Percentiles rank a stretch among this genome's conserved stretches.
These are phyloP conservation scores for Calcarisporium arbuscula DNA, from an alignment of 2,329 filamentous ascomycete genomes.

Conservation along the genomic window DNA sequence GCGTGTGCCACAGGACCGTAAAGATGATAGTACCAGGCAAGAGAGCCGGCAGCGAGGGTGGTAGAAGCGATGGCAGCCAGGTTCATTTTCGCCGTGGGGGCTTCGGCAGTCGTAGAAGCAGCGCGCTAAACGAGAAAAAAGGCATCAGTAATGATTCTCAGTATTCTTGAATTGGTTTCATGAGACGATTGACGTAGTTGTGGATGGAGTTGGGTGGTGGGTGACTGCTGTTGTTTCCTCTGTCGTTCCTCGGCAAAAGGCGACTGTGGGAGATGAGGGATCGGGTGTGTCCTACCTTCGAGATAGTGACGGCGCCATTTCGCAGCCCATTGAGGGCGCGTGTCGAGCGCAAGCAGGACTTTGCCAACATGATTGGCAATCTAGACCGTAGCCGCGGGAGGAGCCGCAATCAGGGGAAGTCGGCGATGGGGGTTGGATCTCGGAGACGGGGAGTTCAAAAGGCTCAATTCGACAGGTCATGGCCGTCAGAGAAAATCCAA, in stretches of 20 bases:
- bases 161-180: slow-evolving; percentile 10
- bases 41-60: slow-evolving; percentile 76
- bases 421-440: slow-evolving; percentile 31
- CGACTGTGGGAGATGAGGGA: slow-evolving; percentile 19
- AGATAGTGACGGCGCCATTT: slow-evolving; percentile 64
- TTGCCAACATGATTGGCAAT: slow-evolving; percentile 77
- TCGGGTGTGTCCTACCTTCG: slow-evolving; percentile 59
- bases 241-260: slow-evolving; percentile 22
- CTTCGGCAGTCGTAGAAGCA: slow-evolving; percentile 65
- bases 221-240: slow-evolving; percentile 26
- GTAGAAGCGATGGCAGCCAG: slow-evolving; percentile 82
- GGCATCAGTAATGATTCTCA: slow-evolving; percentile 30
- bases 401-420: slow-evolving; percentile 28
- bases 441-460: slow-evolving; percentile 31
- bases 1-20: slow-evolving; percentile 85
- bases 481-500: slow-evolving; percentile 34
- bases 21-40: slow-evolving; percentile 96
- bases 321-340: slow-evolving; percentile 75
- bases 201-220: slow-evolving; percentile 15
- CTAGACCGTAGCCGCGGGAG: slow-evolving; percentile 31
- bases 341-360: slow-evolving; percentile 83
- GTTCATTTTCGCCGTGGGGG: slow-evolving; percentile 74
- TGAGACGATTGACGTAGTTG: slow-evolving; percentile 22
- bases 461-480: slow-evolving; percentile 31
- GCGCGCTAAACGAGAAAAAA: slow-evolving; percentile 43